Percentiles rank a stretch among this genome's conserved stretches.
phyloP scores from a whole-genome alignment of 2,329 filamentous ascomycete genomes.

The Aphanocladium album region DNA sequence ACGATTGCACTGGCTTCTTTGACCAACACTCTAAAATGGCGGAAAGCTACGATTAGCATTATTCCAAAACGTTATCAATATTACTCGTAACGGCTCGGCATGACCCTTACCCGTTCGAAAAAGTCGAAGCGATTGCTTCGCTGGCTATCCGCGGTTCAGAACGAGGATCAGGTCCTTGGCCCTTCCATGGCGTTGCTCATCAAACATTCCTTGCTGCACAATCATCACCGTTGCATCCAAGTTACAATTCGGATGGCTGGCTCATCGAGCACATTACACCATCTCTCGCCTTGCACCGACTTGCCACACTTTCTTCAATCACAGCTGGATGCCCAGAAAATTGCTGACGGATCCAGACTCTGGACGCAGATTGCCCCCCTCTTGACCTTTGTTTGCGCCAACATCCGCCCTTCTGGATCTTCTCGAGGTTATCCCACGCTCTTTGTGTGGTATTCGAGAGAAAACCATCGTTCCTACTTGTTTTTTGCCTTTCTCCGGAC shows the following conservation, averaged over 20 bases:
- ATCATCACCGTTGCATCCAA: conserved; percentile 25
- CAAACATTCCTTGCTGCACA: conserved; percentile 27
- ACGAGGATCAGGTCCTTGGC: conserved; percentile 34
- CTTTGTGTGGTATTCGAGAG: conserved; percentile 33
- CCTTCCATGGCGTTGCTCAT: conserved; percentile 23
- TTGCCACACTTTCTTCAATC: conserved; percentile 23
- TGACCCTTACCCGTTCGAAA: conserved; percentile 23
- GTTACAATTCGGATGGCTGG: conserved; percentile 25
- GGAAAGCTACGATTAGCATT: conserved; percentile 13
- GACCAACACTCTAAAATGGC: conserved; percentile 12
- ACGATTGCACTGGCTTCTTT: conserved; percentile 1
- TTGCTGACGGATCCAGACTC: conserved; percentile 26
- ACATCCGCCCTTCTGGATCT: conserved; percentile 17
- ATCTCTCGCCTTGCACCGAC: conserved; percentile 13
- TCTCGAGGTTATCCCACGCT: conserved; percentile 30
- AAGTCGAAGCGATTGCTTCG: conserved; percentile 34
- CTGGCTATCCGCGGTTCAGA: conserved; percentile 26
- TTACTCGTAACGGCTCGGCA: conserved; percentile 13
- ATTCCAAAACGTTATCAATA: conserved; percentile 14
- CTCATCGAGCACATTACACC: conserved; percentile 22
- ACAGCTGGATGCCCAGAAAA: conserved; percentile 23
- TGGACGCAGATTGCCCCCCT: conserved; percentile 27
- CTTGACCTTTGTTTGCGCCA: conserved; percentile 30
- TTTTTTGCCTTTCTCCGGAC: conserved; percentile 35
- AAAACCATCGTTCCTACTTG: conserved; percentile 33